Conservation (phyloP, 2,329 filamentous ascomycete genomes). For the Hypoxylon sp. region DNA sequence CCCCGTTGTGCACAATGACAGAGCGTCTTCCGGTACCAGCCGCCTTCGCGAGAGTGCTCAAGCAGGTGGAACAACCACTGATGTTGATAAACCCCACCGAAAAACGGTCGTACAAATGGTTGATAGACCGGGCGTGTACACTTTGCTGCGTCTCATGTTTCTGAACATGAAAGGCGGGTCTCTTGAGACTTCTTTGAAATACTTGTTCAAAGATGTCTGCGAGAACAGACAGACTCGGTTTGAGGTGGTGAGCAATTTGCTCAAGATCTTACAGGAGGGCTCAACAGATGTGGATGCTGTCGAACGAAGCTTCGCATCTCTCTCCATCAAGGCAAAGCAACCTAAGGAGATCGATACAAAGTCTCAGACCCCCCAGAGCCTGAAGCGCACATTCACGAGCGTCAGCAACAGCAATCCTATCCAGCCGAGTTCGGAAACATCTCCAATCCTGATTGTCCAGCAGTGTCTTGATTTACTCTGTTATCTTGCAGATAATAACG, state of each 20-base stretch:
- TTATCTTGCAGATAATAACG: conserved; percentile 85
- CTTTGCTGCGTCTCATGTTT: conserved; percentile 98
- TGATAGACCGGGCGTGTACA: conserved; percentile 94
- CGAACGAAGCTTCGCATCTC: conserved; percentile 92
- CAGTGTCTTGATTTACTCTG: conserved; percentile 90
- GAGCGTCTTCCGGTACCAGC: conserved; percentile 54
- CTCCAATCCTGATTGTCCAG: conserved; percentile 93
- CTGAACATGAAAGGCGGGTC: conserved; percentile 86
- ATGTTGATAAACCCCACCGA: conserved; percentile 72
- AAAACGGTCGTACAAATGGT: conserved; percentile 94
- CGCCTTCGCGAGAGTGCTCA: conserved; percentile 43
- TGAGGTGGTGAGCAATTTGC: conserved; percentile 90
- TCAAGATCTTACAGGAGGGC: conserved; percentile 95
- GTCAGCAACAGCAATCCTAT: conserved; percentile 58
- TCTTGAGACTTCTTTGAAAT: conserved; percentile 84
- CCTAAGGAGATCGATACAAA: conserved; percentile 73
- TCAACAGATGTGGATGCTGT: conserved; percentile 93
- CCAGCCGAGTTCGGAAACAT: conserved; percentile 83
- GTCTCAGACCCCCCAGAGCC: conserved; percentile 81
- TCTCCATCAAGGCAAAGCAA: conserved; percentile 91
- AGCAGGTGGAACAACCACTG: conserved; percentile 45
- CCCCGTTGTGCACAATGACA: conserved; percentile 53
- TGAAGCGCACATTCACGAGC: conserved; percentile 80
- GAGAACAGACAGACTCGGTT: conserved; percentile 96
- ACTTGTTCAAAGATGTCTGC: conserved; percentile 89